Evolutionary conservation across 2,329 filamentous ascomycete species (phyloP), one percentile per base, ranked within the genome.

Genomic region (Claviceps monticola): DNA sequence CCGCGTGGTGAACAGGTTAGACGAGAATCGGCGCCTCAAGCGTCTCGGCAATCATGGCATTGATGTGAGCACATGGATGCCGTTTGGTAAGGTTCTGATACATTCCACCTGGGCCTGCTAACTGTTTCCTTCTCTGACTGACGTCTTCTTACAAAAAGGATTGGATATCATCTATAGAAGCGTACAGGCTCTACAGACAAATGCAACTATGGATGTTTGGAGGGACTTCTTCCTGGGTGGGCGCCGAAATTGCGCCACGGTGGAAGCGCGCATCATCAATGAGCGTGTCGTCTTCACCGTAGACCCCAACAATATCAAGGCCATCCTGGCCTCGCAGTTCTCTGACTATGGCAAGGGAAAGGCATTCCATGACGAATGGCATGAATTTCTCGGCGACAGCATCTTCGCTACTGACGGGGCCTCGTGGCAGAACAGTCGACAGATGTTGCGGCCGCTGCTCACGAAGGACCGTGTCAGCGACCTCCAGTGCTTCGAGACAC

Each of bases 381-480:
- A 64, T 1, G 72, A 72, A 0, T 68, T 80, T 46, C 64, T 80
- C 7, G 77, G 78, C 2, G 68, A 78, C 54, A 75, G 74, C 45
- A 80, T 82, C 57, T 75, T 93, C 61, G 95, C 90, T 0, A 94
- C 88, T 0, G 90, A 96, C 62, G 84, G 85, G 13, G 72, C 81
- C 26, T 69, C 75, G 50, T 95, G 90, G 90, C 86, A 91, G 58
- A 75, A 77, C 52, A 88, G 83, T 50, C 78, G 90, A n/a, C 82
- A 87, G 57, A 73, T 95, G 54, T 82, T 96, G 56, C 77, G 89
- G 2, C 89, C 90, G 0, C 88, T 94, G 61, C 95, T 95, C 66
- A 82, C 88, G 61, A 85, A 84, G 59, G 86, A 94, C 61, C 84
- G 89, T 19, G 79, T 95, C 38, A 85, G 83, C 56, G 87, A 95